Percentiles rank a stretch among this genome's conserved stretches.
phyloP scores from a whole-genome alignment of 306 rosid species.

The Fragaria iinumae region DNA sequence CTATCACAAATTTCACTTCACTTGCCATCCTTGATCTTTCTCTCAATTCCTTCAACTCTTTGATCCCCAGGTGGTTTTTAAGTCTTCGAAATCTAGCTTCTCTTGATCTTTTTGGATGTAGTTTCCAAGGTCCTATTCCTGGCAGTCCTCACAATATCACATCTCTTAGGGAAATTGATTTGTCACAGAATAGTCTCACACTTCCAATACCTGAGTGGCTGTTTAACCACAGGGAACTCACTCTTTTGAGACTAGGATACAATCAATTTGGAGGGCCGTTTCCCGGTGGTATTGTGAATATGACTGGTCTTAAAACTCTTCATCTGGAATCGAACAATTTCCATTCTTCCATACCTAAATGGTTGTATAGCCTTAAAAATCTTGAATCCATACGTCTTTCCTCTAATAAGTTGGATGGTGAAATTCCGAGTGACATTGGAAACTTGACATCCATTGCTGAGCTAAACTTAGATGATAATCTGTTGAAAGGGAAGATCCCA shows the following conservation, averaged over 20 bases:
- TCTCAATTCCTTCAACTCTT: not conserved
- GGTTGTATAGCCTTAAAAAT: not conserved
- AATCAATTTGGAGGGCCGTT: not conserved
- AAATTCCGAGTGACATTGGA: no score
- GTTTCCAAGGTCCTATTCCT: slow-evolving; percentile 19
- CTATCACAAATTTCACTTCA: slow-evolving; percentile 8
- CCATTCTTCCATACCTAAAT: slow-evolving; percentile 18
- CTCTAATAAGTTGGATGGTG: not conserved
- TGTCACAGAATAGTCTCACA: not conserved
- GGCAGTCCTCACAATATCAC: slow-evolving; percentile 10
- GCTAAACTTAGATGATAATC: no score
- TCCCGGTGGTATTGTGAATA: not conserved
- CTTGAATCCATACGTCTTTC: not conserved
- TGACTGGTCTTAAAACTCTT: not conserved
- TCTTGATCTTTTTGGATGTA: not conserved
- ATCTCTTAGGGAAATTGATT: not conserved
- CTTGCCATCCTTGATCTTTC: slow-evolving; percentile 31
- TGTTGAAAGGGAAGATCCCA: not conserved
- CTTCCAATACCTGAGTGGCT: not conserved
- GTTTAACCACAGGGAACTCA: not conserved
- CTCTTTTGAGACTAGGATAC: not conserved
- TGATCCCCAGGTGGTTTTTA: slow-evolving; percentile 9
- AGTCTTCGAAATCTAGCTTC: slow-evolving; percentile 11
- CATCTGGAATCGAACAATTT: not conserved
- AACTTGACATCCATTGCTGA: no score